Conservation (phyloP, 106 monocot genomes). For the Apostasia ramifera region DNA sequence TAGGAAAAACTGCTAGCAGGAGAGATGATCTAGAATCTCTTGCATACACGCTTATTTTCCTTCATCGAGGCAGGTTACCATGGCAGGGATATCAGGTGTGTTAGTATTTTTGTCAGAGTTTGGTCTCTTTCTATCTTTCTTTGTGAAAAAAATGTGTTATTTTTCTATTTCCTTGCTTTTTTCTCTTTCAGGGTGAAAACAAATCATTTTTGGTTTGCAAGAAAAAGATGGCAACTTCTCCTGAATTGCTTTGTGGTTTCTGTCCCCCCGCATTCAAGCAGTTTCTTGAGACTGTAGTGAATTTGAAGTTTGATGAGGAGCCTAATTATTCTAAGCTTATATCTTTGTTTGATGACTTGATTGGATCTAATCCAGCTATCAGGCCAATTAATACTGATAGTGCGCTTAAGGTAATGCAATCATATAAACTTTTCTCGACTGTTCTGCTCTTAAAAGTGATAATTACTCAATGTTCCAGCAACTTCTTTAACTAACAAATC, state of each 20-base stretch:
- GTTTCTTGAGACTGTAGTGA: conserved; percentile 79
- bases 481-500: conserved; percentile 6
- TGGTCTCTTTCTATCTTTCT: background rate
- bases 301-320: conserved; percentile 83
- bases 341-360: conserved; percentile 63
- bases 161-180: background rate
- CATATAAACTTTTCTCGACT: background rate
- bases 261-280: conserved; percentile 71
- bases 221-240: conserved; percentile 81
- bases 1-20: conserved; percentile 84
- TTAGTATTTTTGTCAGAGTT: background rate
- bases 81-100: conserved; percentile 94
- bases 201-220: conserved; percentile 83
- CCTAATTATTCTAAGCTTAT: conserved; percentile 73
- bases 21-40: conserved; percentile 94
- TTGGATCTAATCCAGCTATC: conserved; percentile 70
- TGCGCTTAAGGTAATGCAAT: conserved; percentile 54
- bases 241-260: conserved; percentile 60
- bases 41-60: conserved; percentile 85
- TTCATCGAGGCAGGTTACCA: conserved; percentile 69
- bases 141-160: background rate
- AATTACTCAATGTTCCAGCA: background rate
- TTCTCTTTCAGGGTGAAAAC: conserved; percentile 63
- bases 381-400: conserved; percentile 81
- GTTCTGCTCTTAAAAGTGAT: background rate